Evolutionary conservation across 2,329 filamentous ascomycete genomes (phyloP).

Genomic region (Apiospora phragmitis): DNA sequence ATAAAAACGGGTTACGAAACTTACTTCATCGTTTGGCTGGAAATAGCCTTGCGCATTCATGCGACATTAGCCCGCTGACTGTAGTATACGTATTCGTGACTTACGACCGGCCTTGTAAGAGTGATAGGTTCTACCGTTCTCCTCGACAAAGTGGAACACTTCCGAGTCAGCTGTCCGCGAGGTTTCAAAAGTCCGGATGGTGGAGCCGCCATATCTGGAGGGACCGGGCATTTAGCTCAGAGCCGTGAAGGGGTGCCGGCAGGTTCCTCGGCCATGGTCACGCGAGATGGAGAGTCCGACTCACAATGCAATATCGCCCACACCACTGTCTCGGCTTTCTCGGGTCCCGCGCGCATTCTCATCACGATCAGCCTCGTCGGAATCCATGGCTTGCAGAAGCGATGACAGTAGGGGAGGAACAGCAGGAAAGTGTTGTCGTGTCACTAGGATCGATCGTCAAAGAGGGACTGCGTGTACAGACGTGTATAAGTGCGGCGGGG

Average conservation of each 20-base stretch:
- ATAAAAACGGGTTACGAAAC: not conserved
- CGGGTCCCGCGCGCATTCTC: not conserved
- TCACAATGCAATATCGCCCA: not conserved
- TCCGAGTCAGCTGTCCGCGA: constrained; percentile 14
- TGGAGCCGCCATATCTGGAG: constrained; percentile 2
- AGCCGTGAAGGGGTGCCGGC: not conserved
- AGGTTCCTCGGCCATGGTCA: not conserved
- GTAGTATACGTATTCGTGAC: not conserved
- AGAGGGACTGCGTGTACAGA: not conserved
- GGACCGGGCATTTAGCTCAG: constrained; percentile 1
- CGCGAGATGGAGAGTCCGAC: not conserved
- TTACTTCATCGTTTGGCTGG: constrained; percentile 15
- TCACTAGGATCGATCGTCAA: not conserved
- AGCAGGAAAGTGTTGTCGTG: not conserved
- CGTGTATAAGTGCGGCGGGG: not conserved
- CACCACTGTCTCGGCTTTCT: not conserved
- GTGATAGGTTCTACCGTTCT: constrained; percentile 18
- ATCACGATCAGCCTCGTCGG: not conserved
- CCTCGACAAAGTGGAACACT: constrained; percentile 16
- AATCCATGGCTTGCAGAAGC: not conserved
- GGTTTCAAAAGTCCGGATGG: constrained; percentile 9
- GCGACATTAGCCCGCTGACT: not conserved
- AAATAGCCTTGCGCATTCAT: constrained; percentile 10
- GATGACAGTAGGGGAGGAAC: not conserved
- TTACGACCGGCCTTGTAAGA: constrained; percentile 18